Conservation (phyloP, 345 rosid genomes). For the Gossypium sturtianum region DNA sequence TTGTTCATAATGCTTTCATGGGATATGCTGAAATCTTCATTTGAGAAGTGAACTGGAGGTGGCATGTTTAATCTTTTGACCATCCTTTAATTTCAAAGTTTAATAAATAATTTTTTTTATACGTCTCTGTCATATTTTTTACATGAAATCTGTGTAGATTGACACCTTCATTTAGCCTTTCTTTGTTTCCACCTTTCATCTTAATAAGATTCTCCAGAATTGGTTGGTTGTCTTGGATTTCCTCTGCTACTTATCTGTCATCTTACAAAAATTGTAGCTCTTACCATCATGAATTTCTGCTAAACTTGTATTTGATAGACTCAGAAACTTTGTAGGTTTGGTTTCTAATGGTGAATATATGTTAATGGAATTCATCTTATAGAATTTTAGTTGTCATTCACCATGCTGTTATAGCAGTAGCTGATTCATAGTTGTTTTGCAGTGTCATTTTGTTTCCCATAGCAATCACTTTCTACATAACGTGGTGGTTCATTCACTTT, state of each 20-base stretch:
- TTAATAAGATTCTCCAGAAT: not conserved
- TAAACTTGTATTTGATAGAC: not conserved
- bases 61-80: not conserved
- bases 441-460: conserved; percentile 95
- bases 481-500: conserved; percentile 99
- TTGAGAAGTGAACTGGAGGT: not conserved
- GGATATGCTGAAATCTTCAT: not conserved
- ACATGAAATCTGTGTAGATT: not conserved
- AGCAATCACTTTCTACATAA: conserved; percentile 84
- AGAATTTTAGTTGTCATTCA: not conserved
- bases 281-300: not conserved
- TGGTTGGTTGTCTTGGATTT: not conserved
- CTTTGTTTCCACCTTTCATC: not conserved
- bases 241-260: not conserved
- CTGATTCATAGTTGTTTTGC: conserved; percentile 36
- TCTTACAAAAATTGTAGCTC: not conserved
- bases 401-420: conserved; percentile 5
- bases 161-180: not conserved
- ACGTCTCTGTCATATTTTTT: too few species aligned
- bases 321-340: not conserved
- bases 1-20: not conserved
- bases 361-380: not conserved
- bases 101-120: too few species aligned
- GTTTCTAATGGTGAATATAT: not conserved
- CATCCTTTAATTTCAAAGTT: not conserved